Percentiles rank a stretch among this genome's conserved stretches.
phyloP scores from a whole-genome alignment of 2,329 filamentous ascomycete genomes.

The Corniculantispora saksenae region DNA sequence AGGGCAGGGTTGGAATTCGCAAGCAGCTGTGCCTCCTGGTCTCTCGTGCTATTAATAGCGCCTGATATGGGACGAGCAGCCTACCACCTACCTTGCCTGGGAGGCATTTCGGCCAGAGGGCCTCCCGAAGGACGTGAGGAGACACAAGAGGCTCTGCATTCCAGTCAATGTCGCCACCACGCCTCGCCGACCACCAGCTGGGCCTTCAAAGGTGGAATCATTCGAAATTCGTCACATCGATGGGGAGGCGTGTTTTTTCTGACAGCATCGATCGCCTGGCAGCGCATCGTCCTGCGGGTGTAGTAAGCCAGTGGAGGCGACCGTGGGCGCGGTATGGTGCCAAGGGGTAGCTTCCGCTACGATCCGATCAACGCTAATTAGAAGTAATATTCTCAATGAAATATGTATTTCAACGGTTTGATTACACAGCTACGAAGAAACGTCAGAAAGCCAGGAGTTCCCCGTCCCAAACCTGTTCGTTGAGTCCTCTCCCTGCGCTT shows the following conservation, averaged over 20 bases:
- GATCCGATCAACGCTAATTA: neutral
- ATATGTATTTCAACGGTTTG: neutral
- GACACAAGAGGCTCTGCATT: neutral
- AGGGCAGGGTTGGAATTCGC: neutral
- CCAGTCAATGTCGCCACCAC: neutral
- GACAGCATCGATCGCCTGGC: neutral
- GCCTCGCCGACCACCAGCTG: neutral
- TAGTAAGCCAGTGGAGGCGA: constrained; percentile 6
- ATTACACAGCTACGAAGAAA: neutral
- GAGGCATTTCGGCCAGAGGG: neutral
- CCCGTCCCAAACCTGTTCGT: too few species aligned
- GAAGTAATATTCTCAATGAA: neutral
- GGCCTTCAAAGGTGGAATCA: neutral
- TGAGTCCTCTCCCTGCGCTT: neutral
- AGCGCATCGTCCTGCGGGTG: neutral
- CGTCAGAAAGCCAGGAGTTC: neutral
- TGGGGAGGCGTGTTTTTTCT: neutral
- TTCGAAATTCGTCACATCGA: neutral
- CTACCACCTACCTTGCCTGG: too few species aligned
- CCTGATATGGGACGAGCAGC: neutral
- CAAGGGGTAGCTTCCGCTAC: neutral
- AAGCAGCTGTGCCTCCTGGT: neutral
- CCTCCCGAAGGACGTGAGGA: neutral
- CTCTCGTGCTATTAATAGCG: neutral
- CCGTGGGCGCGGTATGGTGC: neutral